Percentiles rank a stretch among this genome's conserved stretches.
These are phyloP conservation scores for Dactylellina cionopaga DNA, from an alignment of 2,329 filamentous ascomycete species.

Conservation along the genomic window DNA sequence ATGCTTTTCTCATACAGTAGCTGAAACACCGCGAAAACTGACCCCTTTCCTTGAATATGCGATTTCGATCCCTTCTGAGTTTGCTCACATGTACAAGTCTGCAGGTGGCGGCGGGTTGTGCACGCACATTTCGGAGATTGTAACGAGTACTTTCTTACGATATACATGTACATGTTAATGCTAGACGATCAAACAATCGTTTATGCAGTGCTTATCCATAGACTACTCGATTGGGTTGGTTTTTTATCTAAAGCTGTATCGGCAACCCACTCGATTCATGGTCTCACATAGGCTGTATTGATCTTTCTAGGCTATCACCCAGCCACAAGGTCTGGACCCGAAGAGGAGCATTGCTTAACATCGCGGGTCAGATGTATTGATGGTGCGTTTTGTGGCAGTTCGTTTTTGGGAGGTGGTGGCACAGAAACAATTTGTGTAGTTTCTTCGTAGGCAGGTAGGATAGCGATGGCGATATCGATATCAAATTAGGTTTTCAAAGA, in stretches of 20 bases:
- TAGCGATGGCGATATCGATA: neutral
- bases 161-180: no score
- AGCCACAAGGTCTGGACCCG: no score
- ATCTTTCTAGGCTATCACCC: neutral
- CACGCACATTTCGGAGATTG: neutral
- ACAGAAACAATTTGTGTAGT: neutral
- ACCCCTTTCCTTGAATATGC: no score
- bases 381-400: neutral
- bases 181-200: neutral
- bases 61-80: neutral
- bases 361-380: neutral
- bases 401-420: neutral
- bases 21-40: slow-evolving; percentile 41
- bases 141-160: slow-evolving; percentile 12
- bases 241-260: no score
- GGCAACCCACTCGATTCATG: no score
- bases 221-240: neutral
- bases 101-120: neutral
- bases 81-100: neutral
- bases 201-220: neutral
- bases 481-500: neutral
- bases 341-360: no score
- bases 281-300: no score
- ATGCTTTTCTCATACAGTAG: slow-evolving; percentile 21
- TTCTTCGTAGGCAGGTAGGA: neutral